These are phyloP conservation scores for Lasiodiplodia theobromae DNA, from an alignment of 2,329 filamentous ascomycete species.

Conservation along the genomic window DNA sequence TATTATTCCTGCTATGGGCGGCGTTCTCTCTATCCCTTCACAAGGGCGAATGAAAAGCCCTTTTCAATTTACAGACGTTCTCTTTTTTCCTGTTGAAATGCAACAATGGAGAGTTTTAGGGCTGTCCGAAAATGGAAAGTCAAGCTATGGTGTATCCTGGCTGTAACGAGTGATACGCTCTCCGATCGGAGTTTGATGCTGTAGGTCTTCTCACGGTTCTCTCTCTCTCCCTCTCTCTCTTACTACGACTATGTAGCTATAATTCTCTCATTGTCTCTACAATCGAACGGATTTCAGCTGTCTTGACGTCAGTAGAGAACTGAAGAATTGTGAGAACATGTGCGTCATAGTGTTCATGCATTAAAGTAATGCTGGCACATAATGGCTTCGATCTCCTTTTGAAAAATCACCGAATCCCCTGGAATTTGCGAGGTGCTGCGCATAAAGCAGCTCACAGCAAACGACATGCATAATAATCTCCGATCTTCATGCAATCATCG, in stretches of 20 bases:
- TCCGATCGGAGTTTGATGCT: neutral
- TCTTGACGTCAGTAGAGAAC: neutral
- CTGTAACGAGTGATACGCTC: neutral
- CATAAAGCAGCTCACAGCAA: neutral
- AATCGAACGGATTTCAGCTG: neutral
- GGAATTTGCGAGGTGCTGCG: neutral
- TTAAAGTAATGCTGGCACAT: neutral
- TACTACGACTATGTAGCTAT: conserved; percentile 4
- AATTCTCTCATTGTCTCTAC: neutral
- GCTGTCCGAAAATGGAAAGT: neutral
- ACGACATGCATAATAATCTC: neutral
- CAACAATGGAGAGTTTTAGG: neutral
- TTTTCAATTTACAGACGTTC: neutral
- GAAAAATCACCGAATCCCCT: neutral
- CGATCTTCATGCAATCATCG: neutral
- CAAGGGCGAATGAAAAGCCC: conserved; percentile 10
- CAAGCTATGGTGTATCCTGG: neutral
- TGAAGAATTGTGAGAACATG: neutral
- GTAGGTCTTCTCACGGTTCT: neutral
- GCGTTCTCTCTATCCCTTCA: conserved; percentile 3
- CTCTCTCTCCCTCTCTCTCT: neutral
- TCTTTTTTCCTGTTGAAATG: neutral
- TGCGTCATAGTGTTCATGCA: neutral
- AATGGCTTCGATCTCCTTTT: neutral
- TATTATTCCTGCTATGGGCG: neutral